Base-by-base conservation (phyloP, 768 basidiomycete species). In the Sistotremastrum suecicum region DNA sequence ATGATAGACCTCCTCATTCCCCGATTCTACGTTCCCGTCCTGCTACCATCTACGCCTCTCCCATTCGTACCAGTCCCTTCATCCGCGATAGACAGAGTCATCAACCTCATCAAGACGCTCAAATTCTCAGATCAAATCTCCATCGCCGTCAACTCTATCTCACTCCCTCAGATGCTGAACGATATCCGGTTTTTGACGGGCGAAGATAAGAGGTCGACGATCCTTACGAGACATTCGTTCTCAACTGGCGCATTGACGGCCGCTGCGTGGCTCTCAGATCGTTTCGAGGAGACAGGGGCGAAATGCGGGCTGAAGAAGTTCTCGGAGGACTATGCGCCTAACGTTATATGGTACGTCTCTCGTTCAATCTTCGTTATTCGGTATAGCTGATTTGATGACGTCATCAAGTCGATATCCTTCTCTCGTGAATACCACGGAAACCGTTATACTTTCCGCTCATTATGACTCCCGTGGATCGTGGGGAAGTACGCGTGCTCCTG, bases 401-500 rank as follows among this genome's bases (percentile, higher is more conserved):
- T 33, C 32, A 20, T 29, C 33, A 5, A 83, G 85, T 57, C 69
- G 74, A 38, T 86, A 85, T 53, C 45, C 66, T 2, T 60, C 75
- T 5, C 62, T 65, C n/a, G 65, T 64, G 39, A 66, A 78, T 35
- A 77, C 77, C 2, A 76, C 68, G 34, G 69, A 78, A 30, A 78
- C 70, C 1, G 75, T 90, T 38, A 66, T 95, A 41, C 65, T 94
- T 43, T 81, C 81, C 47, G 86, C 80, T 2, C 91, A 94, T 60
- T 95, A 92, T 56, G 89, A 95, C 58, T 87, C 83, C 39, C 80
- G 90, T 35, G 90, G 90, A 11, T 83, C 83, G 0, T 94, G 89
- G 58, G 91, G 90, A 7, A 76, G 67, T 50, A 70, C 69, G 9
- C 71, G 80, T 34, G 81, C 75, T 34, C 83, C 70, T 29, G 78